A percentile compares a stretch with the other conserved stretches of the same genome.
Evolutionary conservation across 345 rosid species (phyloP).

Genomic region (Dipteronia dyeriana): DNA sequence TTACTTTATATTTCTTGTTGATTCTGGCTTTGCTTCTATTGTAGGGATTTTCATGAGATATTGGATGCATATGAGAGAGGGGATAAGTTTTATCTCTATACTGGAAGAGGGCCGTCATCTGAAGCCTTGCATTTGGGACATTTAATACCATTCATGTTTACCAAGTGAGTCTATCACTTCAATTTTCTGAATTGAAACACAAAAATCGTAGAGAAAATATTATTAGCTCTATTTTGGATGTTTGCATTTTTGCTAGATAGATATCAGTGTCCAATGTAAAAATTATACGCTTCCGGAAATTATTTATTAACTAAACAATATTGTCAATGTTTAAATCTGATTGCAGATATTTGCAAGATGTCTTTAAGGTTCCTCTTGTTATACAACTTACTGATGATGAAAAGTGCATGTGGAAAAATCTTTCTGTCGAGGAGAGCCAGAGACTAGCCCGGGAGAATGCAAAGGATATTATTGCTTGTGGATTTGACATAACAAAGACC

Average conservation of each 20-base stretch:
- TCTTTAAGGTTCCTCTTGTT: conserved; percentile 89
- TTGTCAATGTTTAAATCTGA: conserved; percentile 1
- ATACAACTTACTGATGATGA: conserved; percentile 96
- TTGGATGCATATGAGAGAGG: conserved; percentile 81
- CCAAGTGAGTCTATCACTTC: conserved; percentile 53
- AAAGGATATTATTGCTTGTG: conserved; percentile 94
- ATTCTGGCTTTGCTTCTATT: not conserved
- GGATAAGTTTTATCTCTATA: conserved; percentile 81
- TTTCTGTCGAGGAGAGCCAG: conserved; percentile 80
- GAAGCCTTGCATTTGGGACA: conserved; percentile 92
- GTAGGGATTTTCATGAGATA: conserved; percentile 71
- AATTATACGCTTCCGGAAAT: conserved; percentile 3
- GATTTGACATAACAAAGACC: conserved; percentile 76
- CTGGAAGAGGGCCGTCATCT: conserved; percentile 97
- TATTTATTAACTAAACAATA: not conserved
- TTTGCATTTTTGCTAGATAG: not conserved
- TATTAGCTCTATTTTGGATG: not conserved
- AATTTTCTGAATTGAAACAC: not conserved
- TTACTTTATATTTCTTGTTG: not conserved
- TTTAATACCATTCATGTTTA: conserved; percentile 94
- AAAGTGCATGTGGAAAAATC: conserved; percentile 87
- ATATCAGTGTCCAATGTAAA: not conserved
- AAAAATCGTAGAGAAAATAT: not conserved
- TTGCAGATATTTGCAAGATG: conserved; percentile 79
- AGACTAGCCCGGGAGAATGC: conserved; percentile 95